phyloP scores from a whole-genome alignment of 192 early-diverging fungal genomes.

The Umbelopsis sp. region DNA sequence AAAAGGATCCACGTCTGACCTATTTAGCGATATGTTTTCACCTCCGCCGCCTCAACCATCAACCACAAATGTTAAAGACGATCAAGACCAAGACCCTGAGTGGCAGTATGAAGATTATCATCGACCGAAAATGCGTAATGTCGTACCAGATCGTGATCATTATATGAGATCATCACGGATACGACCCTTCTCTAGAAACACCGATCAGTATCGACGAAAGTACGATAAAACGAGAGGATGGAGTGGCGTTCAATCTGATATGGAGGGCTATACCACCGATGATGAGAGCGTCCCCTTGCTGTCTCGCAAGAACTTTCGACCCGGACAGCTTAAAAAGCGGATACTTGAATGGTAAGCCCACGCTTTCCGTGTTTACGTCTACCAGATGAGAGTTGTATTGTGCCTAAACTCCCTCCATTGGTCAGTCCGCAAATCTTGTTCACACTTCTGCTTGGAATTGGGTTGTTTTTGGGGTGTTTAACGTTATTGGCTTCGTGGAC shows the following conservation, averaged over 20 bases:
- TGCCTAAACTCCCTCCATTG: background rate
- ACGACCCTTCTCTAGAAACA: slow-evolving; percentile 8
- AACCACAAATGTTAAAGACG: background rate
- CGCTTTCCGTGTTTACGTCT: no score
- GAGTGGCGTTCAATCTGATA: slow-evolving; percentile 14
- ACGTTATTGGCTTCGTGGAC: slow-evolving; percentile 16
- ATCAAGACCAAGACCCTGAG: slow-evolving; percentile 3
- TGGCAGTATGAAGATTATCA: slow-evolving; percentile 12
- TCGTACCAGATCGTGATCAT: slow-evolving; percentile 16
- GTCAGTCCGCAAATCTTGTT: background rate
- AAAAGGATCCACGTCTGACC: background rate
- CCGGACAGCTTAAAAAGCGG: slow-evolving; percentile 1
- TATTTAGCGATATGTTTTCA: slow-evolving; percentile 11
- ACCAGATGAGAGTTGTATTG: no score
- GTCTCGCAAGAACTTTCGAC: slow-evolving; percentile 15
- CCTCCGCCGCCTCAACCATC: background rate
- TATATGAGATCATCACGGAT: slow-evolving; percentile 20
- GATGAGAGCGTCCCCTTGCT: slow-evolving; percentile 35
- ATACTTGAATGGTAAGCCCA: slow-evolving; percentile 2
- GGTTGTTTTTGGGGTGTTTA: slow-evolving; percentile 11
- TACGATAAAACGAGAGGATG: slow-evolving; percentile 3
- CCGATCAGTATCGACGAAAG: slow-evolving; percentile 1
- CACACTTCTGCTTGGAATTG: background rate
- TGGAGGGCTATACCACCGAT: slow-evolving; percentile 39
- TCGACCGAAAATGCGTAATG: slow-evolving; percentile 15